Evolutionary conservation across 176 grass and related monocot genomes (phyloP), one percentile per base, ranked within the genome.

Genomic region (Poa pratensis): DNA sequence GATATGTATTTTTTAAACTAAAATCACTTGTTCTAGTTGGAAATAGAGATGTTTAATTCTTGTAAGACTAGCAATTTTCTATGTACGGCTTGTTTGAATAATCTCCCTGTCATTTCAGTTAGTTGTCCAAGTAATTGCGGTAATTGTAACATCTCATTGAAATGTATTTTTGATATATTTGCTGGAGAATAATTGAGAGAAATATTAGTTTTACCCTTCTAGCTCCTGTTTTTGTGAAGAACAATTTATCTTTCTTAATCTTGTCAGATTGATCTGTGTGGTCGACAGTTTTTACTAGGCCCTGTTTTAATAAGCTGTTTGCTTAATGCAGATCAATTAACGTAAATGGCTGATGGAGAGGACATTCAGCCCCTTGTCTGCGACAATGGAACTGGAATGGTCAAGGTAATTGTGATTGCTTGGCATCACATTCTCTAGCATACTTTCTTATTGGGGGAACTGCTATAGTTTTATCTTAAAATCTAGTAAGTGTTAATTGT

Each of bases 341-440:
- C 58, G 51, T 81, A 80, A 89, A 94, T 97, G 94, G 89, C 91
- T 39, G 89, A 97, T 16, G 19, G 13, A 15, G 91, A 97, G 79
- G 94, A 97, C 45, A 97, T 97, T 78, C 94, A 97, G 71, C 92
- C 94, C 64, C 94, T 97, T 83, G 94, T 97, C 64, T 97, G 91
- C 4, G 94, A 97, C 87, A 97, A 97, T 88, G 91, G 94, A 86
- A 97, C 91, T 0, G 94, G 94, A 66, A 97, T 97, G 91, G 94
- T 97, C 54, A 97, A 97, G 91, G 94, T 96, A 91, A 90, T 51
- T 77, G 37, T 61, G 22, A 63, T 53, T 2, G 15, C 22, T 39
- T 82, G 49, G 12, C 43, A 85, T 80, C 43, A 5, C 18, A 42
- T 22, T 80, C 24, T 83, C 12, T 43, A 26, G 39, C 63, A 28